These are phyloP conservation scores for Botryotinia narcissicola DNA, from an alignment of 2,329 filamentous ascomycete species.

Conservation along the genomic window DNA sequence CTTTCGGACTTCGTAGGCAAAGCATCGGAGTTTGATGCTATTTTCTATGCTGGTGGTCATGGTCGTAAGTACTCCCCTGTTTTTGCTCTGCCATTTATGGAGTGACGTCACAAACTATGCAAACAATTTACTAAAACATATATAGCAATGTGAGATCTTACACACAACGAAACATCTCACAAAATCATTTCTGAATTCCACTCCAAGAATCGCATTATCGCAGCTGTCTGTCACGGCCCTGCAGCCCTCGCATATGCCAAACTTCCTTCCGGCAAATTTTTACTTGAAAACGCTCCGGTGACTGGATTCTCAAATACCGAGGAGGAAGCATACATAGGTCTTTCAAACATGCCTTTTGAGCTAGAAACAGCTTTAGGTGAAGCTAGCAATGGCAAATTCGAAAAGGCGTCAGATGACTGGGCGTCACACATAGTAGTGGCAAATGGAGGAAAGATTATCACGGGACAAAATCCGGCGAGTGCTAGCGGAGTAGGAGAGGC, in stretches of 20 bases:
- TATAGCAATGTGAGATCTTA: conserved; percentile 43
- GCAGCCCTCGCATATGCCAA: conserved; percentile 58
- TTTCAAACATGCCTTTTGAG: conserved; percentile 54
- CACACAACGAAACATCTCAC: conserved; percentile 54
- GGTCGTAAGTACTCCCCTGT: conserved; percentile 46
- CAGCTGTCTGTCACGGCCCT: conserved; percentile 69
- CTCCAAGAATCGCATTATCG: conserved; percentile 58
- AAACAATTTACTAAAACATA: not conserved
- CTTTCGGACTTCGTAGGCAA: conserved; percentile 47
- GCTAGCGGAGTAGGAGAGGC: conserved; percentile 44
- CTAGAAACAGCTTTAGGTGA: conserved; percentile 54
- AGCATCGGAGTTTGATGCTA: conserved; percentile 51
- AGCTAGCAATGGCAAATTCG: conserved; percentile 53
- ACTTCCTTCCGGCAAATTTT: conserved; percentile 48
- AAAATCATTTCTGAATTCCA: conserved; percentile 62
- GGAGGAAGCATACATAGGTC: conserved; percentile 43
- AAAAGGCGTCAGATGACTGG: conserved; percentile 51
- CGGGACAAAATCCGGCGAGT: conserved; percentile 46
- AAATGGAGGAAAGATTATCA: conserved; percentile 41
- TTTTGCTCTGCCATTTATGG: not conserved
- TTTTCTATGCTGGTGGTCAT: conserved; percentile 59
- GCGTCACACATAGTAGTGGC: conserved; percentile 40
- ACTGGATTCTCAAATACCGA: conserved; percentile 60
- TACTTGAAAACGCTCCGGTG: conserved; percentile 56
- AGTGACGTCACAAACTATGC: not conserved